Evolutionary conservation across 495 filamentous ascomycete genomes (phyloP), one percentile per base, ranked within the genome.

Genomic region (Filosporella fistucella): DNA sequence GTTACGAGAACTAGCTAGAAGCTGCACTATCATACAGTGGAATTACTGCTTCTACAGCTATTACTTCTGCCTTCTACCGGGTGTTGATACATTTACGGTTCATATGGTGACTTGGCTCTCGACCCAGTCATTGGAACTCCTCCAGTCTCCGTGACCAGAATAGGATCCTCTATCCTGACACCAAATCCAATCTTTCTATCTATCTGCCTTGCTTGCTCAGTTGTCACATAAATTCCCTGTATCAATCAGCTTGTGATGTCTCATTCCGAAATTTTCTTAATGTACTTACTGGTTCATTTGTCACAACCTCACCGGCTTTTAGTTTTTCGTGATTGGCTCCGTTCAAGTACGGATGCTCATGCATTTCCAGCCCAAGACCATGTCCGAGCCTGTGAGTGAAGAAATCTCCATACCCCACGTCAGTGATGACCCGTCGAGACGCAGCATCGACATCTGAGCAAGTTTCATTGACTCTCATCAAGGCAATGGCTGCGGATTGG

Each of bases 331-430:
- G 14, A 35, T 63, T 63, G 0, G 60, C 60, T 4, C 60, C 60
- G 36, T 63, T 63, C n/a, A 63, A 41, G 29, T 63, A 63, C 0
- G 60, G 60, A 42, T 55, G 60, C 38, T 63, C 60, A 37, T 62
- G 60, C 17, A 54, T 46, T 32, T 63, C 60, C 32, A 63, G 24
- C 21, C 57, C 60, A 7, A 63, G 22, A 7, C 60, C 59, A 45
- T 60, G 59, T 22, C 57, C 59, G 10, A 62, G 46, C 8, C 59
- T 47, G 50, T 62, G 59, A 1, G 57, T 62, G 29, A 55, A 62
- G 48, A 35, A 62, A 21, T 49, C 46, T 9, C 51, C 59, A 18
- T 57, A 62, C 20, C 51, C 56, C 3, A 16, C 37, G 22, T 62
- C 35, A 13, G 35, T 42, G 20, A 61, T 52, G 1, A 55, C 39